Conservation (phyloP, 306 rosid genomes). For the Acacia melanoxylon region DNA sequence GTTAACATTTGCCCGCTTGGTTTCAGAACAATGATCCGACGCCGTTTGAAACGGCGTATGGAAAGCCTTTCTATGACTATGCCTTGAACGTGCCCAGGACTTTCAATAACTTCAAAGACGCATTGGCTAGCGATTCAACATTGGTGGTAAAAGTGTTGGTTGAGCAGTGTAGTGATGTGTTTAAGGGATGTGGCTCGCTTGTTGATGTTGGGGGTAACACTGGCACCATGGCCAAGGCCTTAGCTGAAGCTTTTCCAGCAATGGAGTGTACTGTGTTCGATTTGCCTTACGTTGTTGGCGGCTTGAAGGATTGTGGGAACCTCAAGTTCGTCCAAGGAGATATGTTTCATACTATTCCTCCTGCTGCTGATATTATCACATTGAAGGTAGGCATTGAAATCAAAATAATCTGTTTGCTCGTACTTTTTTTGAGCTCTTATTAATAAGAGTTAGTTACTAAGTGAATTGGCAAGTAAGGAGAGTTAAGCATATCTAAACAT, state of each 20-base stretch:
- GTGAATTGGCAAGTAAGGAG: too few species aligned
- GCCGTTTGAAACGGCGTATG: constrained; percentile 44
- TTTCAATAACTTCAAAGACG: background rate
- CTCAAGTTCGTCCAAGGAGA: constrained; percentile 42
- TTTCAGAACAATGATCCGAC: too few species aligned
- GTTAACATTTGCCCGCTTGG: too few species aligned
- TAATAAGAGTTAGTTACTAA: too few species aligned
- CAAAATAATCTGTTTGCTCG: background rate
- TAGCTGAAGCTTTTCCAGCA: constrained; percentile 42
- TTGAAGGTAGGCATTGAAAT: constrained; percentile 37
- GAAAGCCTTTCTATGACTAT: constrained; percentile 41
- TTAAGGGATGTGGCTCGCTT: constrained; percentile 37
- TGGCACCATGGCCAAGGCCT: constrained; percentile 48
- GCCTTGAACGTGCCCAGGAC: background rate
- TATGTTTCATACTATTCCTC: constrained; percentile 52
- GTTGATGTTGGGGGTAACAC: constrained; percentile 66
- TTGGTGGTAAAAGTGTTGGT: background rate
- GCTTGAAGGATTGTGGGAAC: constrained; percentile 35
- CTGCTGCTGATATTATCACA: constrained; percentile 33
- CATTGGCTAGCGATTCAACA: constrained; percentile 44
- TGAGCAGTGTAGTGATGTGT: constrained; percentile 37
- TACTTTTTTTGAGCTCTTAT: too few species aligned
- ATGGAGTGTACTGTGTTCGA: constrained; percentile 50
- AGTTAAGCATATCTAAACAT: too few species aligned
- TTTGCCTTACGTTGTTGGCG: constrained; percentile 53